phyloP scores from a whole-genome alignment of 768 basidiomycete species.

The Suillus cothurnatus region DNA sequence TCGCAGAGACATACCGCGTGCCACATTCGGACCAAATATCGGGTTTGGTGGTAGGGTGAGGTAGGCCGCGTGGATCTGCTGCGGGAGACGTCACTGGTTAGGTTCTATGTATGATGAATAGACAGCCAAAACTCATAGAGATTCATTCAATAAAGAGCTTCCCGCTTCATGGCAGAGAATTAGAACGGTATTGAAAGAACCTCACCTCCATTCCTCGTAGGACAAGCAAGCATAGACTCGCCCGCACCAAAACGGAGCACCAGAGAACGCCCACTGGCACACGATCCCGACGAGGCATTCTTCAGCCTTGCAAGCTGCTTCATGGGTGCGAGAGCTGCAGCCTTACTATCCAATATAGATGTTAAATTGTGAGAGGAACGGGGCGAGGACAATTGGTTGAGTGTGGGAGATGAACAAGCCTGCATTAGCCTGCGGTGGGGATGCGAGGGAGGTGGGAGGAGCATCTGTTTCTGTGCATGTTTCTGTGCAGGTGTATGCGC shows the following conservation, averaged over 20 bases:
- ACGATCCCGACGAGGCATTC: background rate
- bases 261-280: background rate
- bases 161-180: background rate
- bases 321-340: background rate
- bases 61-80: constrained; percentile 7
- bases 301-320: background rate
- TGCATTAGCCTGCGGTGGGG: background rate
- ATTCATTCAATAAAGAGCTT: background rate
- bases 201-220: background rate
- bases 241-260: background rate
- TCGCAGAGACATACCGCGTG: constrained; percentile 22
- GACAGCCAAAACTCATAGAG: background rate
- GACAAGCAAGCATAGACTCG: background rate
- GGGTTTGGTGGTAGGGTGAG: constrained; percentile 6
- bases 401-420: background rate
- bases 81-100: background rate
- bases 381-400: background rate
- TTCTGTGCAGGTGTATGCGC: background rate
- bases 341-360: background rate
- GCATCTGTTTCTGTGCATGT: background rate
- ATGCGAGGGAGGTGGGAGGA: background rate
- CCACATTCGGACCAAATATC: constrained; percentile 20
- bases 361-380: background rate
- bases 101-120: background rate
- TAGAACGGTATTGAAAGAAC: background rate